These are phyloP conservation scores for Prunus dulcis DNA, from an alignment of 306 rosid genomes.

Conservation along the genomic window DNA sequence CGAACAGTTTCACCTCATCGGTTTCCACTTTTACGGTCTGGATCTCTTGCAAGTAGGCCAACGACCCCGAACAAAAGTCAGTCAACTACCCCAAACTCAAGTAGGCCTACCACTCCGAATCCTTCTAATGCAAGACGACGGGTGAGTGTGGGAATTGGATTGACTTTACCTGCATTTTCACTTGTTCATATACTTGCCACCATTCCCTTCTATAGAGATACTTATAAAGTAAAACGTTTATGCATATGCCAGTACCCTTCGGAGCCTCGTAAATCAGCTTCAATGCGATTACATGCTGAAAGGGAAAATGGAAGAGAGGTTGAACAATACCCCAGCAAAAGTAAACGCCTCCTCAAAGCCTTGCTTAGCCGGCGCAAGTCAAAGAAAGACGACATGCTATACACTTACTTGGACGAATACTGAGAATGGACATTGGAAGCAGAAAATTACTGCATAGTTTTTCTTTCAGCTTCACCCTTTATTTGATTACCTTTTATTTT, in stretches of 20 bases:
- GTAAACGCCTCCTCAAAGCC: slow-evolving; percentile 91
- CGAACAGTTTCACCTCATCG: slow-evolving; percentile 85
- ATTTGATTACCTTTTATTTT: slow-evolving; percentile 10
- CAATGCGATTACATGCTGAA: slow-evolving; percentile 86
- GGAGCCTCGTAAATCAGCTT: slow-evolving; percentile 88
- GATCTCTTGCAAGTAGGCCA: slow-evolving; percentile 76
- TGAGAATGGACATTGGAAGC: slow-evolving; percentile 41
- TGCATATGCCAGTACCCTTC: slow-evolving; percentile 67
- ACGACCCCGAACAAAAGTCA: slow-evolving; percentile 65
- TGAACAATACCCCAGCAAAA: slow-evolving; percentile 86
- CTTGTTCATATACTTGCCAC: not conserved
- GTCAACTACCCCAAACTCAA: slow-evolving; percentile 73
- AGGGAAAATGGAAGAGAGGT: slow-evolving; percentile 57
- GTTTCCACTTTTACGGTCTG: slow-evolving; percentile 90
- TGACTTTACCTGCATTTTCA: not conserved
- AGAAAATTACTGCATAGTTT: slow-evolving; percentile 30
- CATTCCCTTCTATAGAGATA: not conserved
- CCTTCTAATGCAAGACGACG: slow-evolving; percentile 62
- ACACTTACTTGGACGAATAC: slow-evolving; percentile 91
- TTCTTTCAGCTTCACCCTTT: slow-evolving; percentile 31
- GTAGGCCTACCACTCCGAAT: slow-evolving; percentile 87
- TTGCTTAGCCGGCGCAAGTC: slow-evolving; percentile 95
- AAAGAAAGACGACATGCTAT: slow-evolving; percentile 87
- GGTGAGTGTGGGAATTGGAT: slow-evolving; percentile 37
- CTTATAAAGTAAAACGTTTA: slow-evolving; percentile 7